These are phyloP conservation scores for Dictyostelium brefeldianum DNA, from an alignment of 78 protist species.

Conservation along the genomic window DNA sequence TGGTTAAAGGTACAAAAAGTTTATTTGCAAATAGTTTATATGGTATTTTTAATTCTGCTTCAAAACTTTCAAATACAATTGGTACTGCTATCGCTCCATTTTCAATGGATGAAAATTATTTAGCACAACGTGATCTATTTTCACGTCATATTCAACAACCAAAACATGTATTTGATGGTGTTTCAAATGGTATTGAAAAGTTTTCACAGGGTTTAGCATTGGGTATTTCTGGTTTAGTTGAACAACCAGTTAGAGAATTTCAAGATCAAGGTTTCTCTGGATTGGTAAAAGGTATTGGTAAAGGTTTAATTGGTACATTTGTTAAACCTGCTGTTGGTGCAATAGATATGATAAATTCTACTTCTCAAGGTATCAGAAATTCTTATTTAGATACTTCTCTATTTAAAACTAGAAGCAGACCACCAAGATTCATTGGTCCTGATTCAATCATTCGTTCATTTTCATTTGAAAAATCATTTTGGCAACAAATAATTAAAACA, in stretches of 20 bases:
- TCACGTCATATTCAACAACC: constrained; percentile 1
- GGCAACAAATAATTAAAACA: constrained; percentile 31
- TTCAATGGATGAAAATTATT: constrained; percentile 77
- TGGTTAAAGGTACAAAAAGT: constrained; percentile 17
- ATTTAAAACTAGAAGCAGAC: neutral
- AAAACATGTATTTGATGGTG: constrained; percentile 1
- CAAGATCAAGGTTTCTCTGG: constrained; percentile 51
- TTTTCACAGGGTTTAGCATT: neutral
- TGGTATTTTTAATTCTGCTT: constrained; percentile 84
- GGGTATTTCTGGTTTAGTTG: constrained; percentile 19
- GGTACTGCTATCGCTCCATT: constrained; percentile 70
- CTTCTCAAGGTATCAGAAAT: constrained; percentile 64
- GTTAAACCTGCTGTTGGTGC: constrained; percentile 83
- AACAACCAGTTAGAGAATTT: constrained; percentile 35
- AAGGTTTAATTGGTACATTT: constrained; percentile 53
- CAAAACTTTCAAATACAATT: constrained; percentile 71
- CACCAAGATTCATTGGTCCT: constrained; percentile 60
- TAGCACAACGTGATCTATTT: constrained; percentile 3
- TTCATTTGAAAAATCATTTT: constrained; percentile 14
- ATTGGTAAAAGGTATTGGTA: constrained; percentile 42
- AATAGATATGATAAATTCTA: constrained; percentile 43
- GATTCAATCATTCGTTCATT: constrained; percentile 25
- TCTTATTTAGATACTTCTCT: neutral
- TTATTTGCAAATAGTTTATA: constrained; percentile 59
- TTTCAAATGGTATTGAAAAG: constrained; percentile 1